These are phyloP conservation scores for Fraxinus greggii DNA, from an alignment of 305 asterid species.

Conservation along the genomic window DNA sequence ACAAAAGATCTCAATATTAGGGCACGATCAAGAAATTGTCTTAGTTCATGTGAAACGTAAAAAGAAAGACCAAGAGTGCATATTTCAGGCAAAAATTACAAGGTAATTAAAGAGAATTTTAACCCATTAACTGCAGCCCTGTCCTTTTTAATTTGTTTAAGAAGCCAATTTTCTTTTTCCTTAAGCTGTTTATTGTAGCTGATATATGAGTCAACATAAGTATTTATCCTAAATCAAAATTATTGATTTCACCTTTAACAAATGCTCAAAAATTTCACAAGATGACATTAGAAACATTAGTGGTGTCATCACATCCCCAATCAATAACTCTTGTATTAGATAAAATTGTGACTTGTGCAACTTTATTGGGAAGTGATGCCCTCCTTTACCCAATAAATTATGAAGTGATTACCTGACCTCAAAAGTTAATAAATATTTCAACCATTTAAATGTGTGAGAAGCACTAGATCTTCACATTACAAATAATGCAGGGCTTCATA, in stretches of 20 bases:
- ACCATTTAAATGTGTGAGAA: not conserved
- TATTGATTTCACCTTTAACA: not conserved
- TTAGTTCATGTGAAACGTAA: not conserved
- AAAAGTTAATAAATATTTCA: not conserved
- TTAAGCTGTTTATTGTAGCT: not conserved
- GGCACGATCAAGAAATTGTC: not conserved
- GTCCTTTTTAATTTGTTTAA: not conserved
- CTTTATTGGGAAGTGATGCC: not conserved
- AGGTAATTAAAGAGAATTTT: not conserved
- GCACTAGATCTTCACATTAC: not conserved
- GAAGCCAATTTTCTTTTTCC: not conserved
- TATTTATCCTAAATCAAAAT: not conserved
- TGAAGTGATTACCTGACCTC: not conserved
- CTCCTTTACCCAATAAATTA: not conserved
- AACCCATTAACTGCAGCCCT: not conserved
- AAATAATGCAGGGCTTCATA: not conserved
- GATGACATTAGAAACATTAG: not conserved
- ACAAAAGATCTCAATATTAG: constrained; percentile 28
- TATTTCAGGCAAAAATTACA: not conserved
- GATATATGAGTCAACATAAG: not conserved
- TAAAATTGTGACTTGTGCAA: not conserved
- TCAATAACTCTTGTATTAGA: not conserved
- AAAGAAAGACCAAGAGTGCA: not conserved
- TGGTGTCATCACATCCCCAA: not conserved
- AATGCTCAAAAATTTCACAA: not conserved